A percentile compares a stretch with the other conserved stretches of the same genome.
These are phyloP conservation scores for Tricholoma hemisulphureum DNA, from an alignment of 768 basidiomycete genomes.

Conservation along the genomic window DNA sequence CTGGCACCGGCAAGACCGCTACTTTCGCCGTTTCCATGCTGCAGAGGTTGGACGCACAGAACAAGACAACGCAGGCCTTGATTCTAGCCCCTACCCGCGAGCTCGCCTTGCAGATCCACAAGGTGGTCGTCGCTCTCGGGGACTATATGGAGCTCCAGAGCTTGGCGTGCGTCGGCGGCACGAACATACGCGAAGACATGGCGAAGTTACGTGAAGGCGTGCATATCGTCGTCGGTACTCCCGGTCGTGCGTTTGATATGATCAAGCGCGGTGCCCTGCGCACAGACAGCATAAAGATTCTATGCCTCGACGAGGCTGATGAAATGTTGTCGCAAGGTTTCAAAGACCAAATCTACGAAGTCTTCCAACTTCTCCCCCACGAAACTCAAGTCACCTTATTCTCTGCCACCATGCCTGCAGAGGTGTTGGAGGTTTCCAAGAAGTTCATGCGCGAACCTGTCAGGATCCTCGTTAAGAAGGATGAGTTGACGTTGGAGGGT, in stretches of 20 bases:
- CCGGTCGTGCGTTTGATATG: slow-evolving; percentile 97
- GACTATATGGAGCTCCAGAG: slow-evolving; percentile 97
- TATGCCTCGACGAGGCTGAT: slow-evolving; percentile 99
- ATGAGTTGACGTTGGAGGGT: slow-evolving; percentile 98
- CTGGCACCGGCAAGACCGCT: slow-evolving; percentile 98
- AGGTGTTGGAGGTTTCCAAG: slow-evolving; percentile 97
- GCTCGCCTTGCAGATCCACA: slow-evolving; percentile 98
- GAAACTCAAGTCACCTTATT: slow-evolving; percentile 97
- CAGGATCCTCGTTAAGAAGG: slow-evolving; percentile 96
- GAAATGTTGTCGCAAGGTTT: slow-evolving; percentile 98
- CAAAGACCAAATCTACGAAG: slow-evolving; percentile 99
- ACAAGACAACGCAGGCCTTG: slow-evolving; percentile 95
- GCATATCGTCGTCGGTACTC: slow-evolving; percentile 92
- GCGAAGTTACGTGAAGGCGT: slow-evolving; percentile 92
- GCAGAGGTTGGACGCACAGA: slow-evolving; percentile 44
- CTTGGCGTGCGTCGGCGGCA: slow-evolving; percentile 97
- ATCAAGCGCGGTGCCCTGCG: slow-evolving; percentile 91
- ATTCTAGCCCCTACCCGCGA: slow-evolving; percentile 98
- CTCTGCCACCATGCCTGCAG: slow-evolving; percentile 95
- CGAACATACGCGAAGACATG: slow-evolving; percentile 98
- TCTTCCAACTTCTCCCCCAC: slow-evolving; percentile 95
- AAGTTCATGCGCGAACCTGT: slow-evolving; percentile 99
- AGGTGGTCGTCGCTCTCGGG: slow-evolving; percentile 93
- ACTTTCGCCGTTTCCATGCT: slow-evolving; percentile 99
- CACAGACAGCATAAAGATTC: slow-evolving; percentile 86